Evolutionary conservation across 108 stramenopile genomes (phyloP).

Genomic region (Halocafeteria seosinensis): DNA sequence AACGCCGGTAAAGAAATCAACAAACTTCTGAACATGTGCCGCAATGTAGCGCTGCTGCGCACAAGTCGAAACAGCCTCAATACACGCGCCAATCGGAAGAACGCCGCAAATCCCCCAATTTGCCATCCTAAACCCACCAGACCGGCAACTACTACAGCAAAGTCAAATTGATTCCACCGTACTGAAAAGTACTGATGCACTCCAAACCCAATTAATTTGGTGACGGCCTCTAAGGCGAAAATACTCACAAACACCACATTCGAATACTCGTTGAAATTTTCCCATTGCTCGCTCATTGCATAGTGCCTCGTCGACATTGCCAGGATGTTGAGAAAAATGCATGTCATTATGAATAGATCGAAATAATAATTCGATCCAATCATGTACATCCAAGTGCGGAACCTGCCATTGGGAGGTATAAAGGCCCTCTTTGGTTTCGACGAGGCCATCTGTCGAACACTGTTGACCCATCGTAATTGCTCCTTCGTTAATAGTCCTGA

Average conservation of each 20-base stretch:
- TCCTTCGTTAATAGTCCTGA: slow-evolving; percentile 19
- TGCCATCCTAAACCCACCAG: neutral
- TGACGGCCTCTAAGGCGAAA: slow-evolving; percentile 26
- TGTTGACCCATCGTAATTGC: slow-evolving; percentile 28
- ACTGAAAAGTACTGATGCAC: slow-evolving; percentile 18
- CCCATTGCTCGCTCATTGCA: slow-evolving; percentile 14
- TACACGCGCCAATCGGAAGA: slow-evolving; percentile 11
- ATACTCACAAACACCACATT: slow-evolving; percentile 24
- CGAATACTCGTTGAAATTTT: slow-evolving; percentile 5
- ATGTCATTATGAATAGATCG: slow-evolving; percentile 22
- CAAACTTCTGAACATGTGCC: slow-evolving; percentile 6
- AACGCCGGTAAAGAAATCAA: slow-evolving; percentile 13
- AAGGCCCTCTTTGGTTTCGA: too few relatives aligned
- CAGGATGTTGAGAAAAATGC: slow-evolving; percentile 28
- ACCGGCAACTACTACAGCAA: slow-evolving; percentile 20
- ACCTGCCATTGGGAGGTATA: too few relatives aligned
- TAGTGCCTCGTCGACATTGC: slow-evolving; percentile 25
- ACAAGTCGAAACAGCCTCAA: slow-evolving; percentile 15
- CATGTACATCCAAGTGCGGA: too few relatives aligned
- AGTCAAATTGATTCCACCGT: slow-evolving; percentile 39
- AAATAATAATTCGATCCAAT: too few relatives aligned
- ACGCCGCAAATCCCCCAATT: slow-evolving; percentile 2
- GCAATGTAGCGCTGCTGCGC: neutral
- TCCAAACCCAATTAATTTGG: slow-evolving; percentile 25
- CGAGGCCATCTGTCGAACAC: too few relatives aligned